Evolutionary conservation across 441 rosid species (phyloP).

Genomic region (Rhodomyrtus psidioides): DNA sequence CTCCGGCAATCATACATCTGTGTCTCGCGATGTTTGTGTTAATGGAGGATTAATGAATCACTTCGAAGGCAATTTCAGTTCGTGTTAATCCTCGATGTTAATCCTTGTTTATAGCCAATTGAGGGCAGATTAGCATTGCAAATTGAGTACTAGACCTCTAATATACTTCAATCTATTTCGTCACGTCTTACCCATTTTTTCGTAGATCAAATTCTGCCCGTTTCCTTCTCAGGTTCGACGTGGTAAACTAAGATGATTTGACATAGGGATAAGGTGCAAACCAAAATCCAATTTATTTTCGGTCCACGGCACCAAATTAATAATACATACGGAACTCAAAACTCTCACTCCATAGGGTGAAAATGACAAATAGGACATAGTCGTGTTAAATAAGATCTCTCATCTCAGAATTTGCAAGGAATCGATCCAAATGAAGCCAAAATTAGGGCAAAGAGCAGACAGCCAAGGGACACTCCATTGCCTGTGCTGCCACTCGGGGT

Average conservation of each 20-base stretch:
- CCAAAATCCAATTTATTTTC: neutral
- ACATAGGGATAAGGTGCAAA: neutral
- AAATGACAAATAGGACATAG: neutral
- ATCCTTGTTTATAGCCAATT: neutral
- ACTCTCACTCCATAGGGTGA: neutral
- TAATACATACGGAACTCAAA: neutral
- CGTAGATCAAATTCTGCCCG: neutral
- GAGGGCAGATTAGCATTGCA: neutral
- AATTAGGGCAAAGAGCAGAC: neutral
- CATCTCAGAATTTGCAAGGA: neutral
- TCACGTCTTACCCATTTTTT: neutral
- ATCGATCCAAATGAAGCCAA: neutral
- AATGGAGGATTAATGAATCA: neutral
- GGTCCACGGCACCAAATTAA: neutral
- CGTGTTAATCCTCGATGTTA: neutral
- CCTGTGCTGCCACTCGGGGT: neutral
- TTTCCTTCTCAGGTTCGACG: neutral
- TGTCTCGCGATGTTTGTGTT: neutral
- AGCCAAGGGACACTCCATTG: neutral
- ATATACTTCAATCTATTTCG: neutral
- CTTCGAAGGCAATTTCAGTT: no score
- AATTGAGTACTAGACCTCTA: neutral
- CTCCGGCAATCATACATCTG: neutral
- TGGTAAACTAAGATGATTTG: neutral
- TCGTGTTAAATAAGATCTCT: neutral